Evolutionary conservation across 1,284 basidiomycete species (phyloP).

Genomic region (Thecaphora thlaspeos): DNA sequence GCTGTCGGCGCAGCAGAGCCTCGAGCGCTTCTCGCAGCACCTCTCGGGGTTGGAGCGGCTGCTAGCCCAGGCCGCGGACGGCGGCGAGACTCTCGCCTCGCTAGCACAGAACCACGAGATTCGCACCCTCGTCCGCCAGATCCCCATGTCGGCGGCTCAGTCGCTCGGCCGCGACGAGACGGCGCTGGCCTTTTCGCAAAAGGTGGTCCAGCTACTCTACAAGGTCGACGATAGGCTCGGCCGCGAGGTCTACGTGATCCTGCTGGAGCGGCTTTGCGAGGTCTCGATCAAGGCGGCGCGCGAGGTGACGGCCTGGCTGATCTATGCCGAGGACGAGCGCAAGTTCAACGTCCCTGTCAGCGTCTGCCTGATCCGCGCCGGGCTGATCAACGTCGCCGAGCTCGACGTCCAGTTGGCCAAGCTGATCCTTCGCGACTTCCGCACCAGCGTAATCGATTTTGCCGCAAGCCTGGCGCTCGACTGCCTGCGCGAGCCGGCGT

Average conservation of each 20-base stretch:
- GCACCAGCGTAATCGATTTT: conserved; percentile 77
- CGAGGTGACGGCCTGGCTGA: conserved; percentile 94
- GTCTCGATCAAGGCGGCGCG: conserved; percentile 88
- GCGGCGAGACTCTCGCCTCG: conserved; percentile 27
- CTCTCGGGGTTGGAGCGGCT: conserved; percentile 51
- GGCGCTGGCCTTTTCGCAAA: conserved; percentile 88
- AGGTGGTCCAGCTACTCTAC: conserved; percentile 68
- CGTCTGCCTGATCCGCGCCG: conserved; percentile 78
- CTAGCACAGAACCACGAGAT: conserved; percentile 77
- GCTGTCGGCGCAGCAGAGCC: conserved; percentile 42
- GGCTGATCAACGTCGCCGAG: conserved; percentile 74
- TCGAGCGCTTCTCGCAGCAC: conserved; percentile 57
- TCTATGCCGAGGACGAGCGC: conserved; percentile 89
- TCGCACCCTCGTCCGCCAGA: conserved; percentile 75
- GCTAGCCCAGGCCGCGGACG: conserved; percentile 38
- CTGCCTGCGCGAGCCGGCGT: conserved; percentile 73
- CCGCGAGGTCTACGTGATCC: conserved; percentile 68
- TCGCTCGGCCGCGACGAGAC: conserved; percentile 79
- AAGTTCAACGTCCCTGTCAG: conserved; percentile 97
- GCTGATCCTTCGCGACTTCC: conserved; percentile 72
- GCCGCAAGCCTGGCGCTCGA: conserved; percentile 81
- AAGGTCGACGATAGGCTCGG: conserved; percentile 47
- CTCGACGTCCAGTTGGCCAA: conserved; percentile 91
- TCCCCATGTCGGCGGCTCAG: conserved; percentile 75
- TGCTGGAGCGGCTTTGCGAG: conserved; percentile 85